These are phyloP conservation scores for Pythium oligandrum DNA, from an alignment of 352 stramenopile species.

Conservation along the genomic window DNA sequence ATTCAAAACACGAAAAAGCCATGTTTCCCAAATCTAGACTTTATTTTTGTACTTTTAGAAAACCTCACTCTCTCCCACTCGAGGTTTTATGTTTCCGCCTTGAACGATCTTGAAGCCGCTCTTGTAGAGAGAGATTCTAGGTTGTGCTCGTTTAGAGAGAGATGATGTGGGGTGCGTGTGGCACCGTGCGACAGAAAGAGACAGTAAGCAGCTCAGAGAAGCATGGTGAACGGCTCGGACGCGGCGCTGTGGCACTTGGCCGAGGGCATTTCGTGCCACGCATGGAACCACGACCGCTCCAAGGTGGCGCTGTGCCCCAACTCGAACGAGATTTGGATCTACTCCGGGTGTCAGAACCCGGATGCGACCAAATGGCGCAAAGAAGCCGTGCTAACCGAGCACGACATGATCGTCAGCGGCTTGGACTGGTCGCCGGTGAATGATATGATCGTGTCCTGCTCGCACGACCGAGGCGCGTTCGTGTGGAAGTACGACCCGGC, in stretches of 20 bases:
- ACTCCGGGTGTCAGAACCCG: constrained; percentile 68
- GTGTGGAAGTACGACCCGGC: constrained; percentile 90
- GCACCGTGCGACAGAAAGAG: constrained; percentile 7
- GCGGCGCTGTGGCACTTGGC: constrained; percentile 70
- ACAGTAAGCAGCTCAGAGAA: not conserved
- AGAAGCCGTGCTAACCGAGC: constrained; percentile 83
- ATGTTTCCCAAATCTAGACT: constrained; percentile 3
- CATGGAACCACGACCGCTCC: constrained; percentile 89
- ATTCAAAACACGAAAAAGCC: not conserved
- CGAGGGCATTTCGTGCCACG: constrained; percentile 88
- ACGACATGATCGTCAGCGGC: constrained; percentile 91
- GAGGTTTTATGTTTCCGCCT: too few species aligned
- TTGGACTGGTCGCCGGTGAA: constrained; percentile 92
- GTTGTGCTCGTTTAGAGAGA: constrained; percentile 27
- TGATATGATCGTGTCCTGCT: constrained; percentile 93
- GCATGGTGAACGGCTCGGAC: constrained; percentile 14
- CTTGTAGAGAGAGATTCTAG: constrained; percentile 17
- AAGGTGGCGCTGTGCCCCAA: constrained; percentile 91
- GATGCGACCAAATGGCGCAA: constrained; percentile 83
- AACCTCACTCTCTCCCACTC: not conserved
- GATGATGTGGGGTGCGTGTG: constrained; percentile 10
- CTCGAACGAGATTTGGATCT: constrained; percentile 92
- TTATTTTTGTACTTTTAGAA: not conserved
- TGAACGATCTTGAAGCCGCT: constrained; percentile 26
- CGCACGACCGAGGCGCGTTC: constrained; percentile 93